These are phyloP conservation scores for Yarrowia hollandica DNA, from an alignment of 805 yeast genomes.

Conservation along the genomic window DNA sequence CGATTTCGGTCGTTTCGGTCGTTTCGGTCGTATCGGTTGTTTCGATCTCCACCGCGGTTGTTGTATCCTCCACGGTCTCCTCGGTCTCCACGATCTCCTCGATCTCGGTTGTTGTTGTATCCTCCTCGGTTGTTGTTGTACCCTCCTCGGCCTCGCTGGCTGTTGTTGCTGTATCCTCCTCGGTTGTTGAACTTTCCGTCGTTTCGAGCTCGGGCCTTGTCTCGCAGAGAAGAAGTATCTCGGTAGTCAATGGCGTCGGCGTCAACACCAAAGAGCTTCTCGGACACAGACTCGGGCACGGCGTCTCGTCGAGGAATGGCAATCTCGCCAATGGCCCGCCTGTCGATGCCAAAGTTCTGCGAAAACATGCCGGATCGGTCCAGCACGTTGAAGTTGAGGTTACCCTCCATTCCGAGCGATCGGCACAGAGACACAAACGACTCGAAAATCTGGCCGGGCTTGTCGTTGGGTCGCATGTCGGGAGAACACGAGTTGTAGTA, in stretches of 20 bases:
- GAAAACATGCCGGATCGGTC: background rate
- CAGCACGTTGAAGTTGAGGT: background rate
- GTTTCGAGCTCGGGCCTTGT: background rate
- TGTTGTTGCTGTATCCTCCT: background rate
- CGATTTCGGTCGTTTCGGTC: constrained; percentile 3
- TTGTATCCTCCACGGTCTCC: background rate
- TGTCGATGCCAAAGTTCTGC: background rate
- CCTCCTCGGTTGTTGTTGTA: background rate
- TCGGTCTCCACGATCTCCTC: background rate
- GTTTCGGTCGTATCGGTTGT: background rate
- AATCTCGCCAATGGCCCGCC: background rate
- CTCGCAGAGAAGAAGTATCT: background rate
- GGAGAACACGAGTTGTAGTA: constrained; percentile 25
- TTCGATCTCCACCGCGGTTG: background rate
- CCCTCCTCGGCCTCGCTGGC: background rate
- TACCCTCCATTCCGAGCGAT: constrained; percentile 7
- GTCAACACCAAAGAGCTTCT: background rate
- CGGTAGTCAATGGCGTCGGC: constrained; percentile 4
- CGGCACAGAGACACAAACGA: constrained; percentile 3
- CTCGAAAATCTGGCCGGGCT: background rate
- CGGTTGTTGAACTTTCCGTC: background rate
- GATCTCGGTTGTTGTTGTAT: background rate
- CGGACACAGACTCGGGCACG: background rate
- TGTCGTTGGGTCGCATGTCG: constrained; percentile 17
- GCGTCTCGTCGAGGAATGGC: constrained; percentile 12